Base-by-base conservation (phyloP, 306 rosid genomes). In the Echinosophora koreensis region DNA sequence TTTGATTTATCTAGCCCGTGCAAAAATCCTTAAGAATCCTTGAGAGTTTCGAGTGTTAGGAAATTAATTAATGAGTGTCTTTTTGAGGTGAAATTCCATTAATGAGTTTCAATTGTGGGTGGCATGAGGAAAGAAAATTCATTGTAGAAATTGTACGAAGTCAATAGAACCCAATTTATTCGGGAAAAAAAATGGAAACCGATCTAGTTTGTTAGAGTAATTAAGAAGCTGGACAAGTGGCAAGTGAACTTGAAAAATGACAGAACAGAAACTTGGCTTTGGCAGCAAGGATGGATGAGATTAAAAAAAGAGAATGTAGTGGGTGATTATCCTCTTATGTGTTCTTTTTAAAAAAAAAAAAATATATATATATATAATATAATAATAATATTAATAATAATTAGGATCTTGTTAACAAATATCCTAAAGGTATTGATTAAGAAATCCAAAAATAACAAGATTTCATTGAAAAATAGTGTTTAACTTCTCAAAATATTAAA, bases 181-280 rank as follows among this genome's bases (percentile, higher is more conserved):
- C 22, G 1, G 22, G 1, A 22, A 22, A 1, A 22, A 22, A 22
- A 22, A 22, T 22, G 22, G 22, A 22, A 22, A 22, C 22, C 1
- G 22, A 22, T 22, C 22, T 22, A 22, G 5, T 65, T 52, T 68
- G 66, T 12, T 14, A 59, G 74, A 67, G 78, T 54, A 73, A 62
- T 57, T 42, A 69, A 81, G 74, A 63, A 16, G 71, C 38, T 71
- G 35, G 81, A 84, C 88, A 81, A 77, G 71, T 81, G 85, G 80
- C 71, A 73, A 72, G 37, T 69, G 39, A 73, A 73, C 9, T 38
- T 6, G 64, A 66, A 28, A 72, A 77, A 8, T 67, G 71, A 38
- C 65, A 74, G 38, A 4, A 65, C 70, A 56, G 78, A 63, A 64
- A 66, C 56, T 76, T 82, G 81, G 56, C 69, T 77, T 82, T 71